Evolutionary conservation across 768 basidiomycete genomes (phyloP).

Genomic region (Calocybe cyanea): DNA sequence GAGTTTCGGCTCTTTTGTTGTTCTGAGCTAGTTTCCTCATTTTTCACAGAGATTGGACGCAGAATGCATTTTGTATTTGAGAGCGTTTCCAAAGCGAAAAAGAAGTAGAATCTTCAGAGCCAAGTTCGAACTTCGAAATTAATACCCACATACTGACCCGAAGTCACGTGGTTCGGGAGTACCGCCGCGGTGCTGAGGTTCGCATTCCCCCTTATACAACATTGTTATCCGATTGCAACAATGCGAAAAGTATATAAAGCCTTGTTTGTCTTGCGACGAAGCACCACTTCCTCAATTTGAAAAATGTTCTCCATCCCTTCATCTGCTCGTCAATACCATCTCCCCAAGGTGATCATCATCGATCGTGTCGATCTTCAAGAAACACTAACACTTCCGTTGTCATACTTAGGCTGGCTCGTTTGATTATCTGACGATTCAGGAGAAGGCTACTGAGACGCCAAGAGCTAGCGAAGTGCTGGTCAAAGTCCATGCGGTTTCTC

Average conservation of each 20-base stretch:
- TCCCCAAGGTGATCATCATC: slow-evolving; percentile 9
- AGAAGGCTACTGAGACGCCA: slow-evolving; percentile 25
- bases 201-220: neutral
- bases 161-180: no score
- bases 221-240: no score
- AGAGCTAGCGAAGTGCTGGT: slow-evolving; percentile 50
- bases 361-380: neutral
- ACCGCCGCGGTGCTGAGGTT: no score
- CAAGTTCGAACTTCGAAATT: no score
- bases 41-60: no score
- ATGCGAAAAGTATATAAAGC: no score
- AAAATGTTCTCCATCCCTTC: slow-evolving; percentile 11
- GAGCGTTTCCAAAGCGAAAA: no score
- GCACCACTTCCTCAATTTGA: neutral
- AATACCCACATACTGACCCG: no score
- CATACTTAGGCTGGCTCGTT: slow-evolving; percentile 13
- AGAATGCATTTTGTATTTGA: no score
- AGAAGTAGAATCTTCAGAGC: no score
- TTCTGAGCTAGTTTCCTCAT: no score
- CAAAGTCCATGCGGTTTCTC: slow-evolving; percentile 52
- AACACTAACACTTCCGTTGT: neutral
- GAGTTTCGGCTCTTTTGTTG: no score
- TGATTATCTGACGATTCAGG: slow-evolving; percentile 21
- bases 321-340: slow-evolving; percentile 13
- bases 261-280: neutral